Evolutionary conservation across 805 yeast species (phyloP), one percentile per base, ranked within the genome.

Genomic region (Candida tammaniensis): DNA sequence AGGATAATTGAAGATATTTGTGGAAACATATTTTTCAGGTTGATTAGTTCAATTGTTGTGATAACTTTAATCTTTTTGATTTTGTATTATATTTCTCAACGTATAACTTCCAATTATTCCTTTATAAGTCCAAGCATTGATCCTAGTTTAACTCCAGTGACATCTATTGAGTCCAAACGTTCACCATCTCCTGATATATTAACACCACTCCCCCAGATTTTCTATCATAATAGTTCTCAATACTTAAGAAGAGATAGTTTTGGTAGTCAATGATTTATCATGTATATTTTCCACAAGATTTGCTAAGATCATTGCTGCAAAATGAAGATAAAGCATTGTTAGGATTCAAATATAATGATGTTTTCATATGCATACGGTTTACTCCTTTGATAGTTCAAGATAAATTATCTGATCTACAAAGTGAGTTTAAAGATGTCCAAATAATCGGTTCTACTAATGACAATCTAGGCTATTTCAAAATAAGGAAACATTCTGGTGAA

Each of bases 231-330:
- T 43, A 65, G 71, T 44, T 62, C 70, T 2, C 72, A 63, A 43
- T 64, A 62, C 38, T 45, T 66, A 17, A 43, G 72, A 32, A 43
- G 72, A 33, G 72, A 67, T 43, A 66, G 72, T 35, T 58, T 64
- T 31, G n/a, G n/a, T n/a, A 44, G 61, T 21, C 48, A 25, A 52
- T 31, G 48, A 46, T 37, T 27, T 42, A 36, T 26, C 59, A 59
- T 30, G 42, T 67, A 13, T 67, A 61, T 38, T 55, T 65, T 22
- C 69, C 72, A 1, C 40, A 40, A 12, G 68, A 64, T 43, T 39
- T 61, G 25, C 33, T 48, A 24, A 41, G 38, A 27, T 26, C 32
- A 3, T n/a, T n/a, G n/a, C n/a, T n/a, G n/a, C n/a, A n/a, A n/a
- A 10, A 27, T 11, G 16, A 13, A 17, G 29, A 18, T n/a, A 24